These are phyloP conservation scores for Boletus sp. DNA, from an alignment of 768 basidiomycete species.

Conservation along the genomic window DNA sequence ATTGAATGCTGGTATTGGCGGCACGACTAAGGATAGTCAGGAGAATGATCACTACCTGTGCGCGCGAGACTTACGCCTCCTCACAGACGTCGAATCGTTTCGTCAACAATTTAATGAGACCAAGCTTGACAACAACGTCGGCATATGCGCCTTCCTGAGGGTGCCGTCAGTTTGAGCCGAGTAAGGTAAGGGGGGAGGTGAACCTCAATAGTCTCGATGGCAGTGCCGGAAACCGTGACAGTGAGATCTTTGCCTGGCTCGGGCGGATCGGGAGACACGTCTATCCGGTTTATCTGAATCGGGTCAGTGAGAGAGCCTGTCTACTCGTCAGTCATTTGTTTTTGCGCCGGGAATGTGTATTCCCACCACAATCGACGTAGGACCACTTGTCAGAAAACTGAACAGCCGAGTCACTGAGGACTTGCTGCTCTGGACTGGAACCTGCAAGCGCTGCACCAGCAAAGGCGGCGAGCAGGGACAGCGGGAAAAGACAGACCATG, in stretches of 20 bases:
- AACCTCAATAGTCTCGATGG: conserved; percentile 63
- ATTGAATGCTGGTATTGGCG: conserved; percentile 73
- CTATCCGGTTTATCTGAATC: conserved; percentile 67
- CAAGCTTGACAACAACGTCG: conserved; percentile 90
- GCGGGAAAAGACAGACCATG: conserved; percentile 29
- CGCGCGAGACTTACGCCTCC: conserved; percentile 70
- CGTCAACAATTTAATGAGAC: conserved; percentile 80
- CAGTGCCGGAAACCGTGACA: conserved; percentile 70
- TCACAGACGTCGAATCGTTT: conserved; percentile 88
- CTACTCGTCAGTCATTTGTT: conserved; percentile 1
- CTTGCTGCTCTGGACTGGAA: conserved; percentile 28
- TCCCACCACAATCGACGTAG: conserved; percentile 74
- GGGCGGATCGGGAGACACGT: conserved; percentile 83
- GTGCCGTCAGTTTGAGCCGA: conserved; percentile 9
- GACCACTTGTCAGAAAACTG: conserved; percentile 52
- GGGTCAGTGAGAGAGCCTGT: conserved; percentile 45
- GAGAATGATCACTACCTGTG: background rate
- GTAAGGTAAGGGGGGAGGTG: conserved; percentile 7
- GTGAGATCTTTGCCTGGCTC: conserved; percentile 83
- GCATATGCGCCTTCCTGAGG: conserved; percentile 85
- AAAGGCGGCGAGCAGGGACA: conserved; percentile 30
- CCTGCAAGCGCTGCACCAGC: conserved; percentile 25
- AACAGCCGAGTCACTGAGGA: conserved; percentile 29
- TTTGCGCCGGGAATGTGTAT: conserved; percentile 4
- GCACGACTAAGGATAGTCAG: conserved; percentile 48